phyloP scores from a whole-genome alignment of 2,329 filamentous ascomycete species.

The Cercospora beticola region DNA sequence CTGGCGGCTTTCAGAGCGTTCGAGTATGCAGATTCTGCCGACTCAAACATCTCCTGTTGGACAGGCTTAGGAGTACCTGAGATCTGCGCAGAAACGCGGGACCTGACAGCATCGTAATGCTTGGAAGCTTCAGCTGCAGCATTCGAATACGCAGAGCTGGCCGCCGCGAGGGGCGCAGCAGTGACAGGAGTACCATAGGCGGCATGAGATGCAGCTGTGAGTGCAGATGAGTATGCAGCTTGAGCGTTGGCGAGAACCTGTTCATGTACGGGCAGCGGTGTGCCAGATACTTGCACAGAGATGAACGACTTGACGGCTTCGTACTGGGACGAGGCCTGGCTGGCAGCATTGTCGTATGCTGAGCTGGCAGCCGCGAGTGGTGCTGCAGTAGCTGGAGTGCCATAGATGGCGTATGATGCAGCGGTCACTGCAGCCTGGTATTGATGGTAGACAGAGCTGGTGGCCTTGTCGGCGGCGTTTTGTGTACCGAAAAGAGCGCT shows the following conservation, averaged over 20 bases:
- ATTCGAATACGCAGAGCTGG: constrained; percentile 58
- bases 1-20: constrained; percentile 63
- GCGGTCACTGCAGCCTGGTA: constrained; percentile 59
- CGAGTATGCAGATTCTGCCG: constrained; percentile 67
- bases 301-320: constrained; percentile 65
- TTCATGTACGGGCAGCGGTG: constrained; percentile 67
- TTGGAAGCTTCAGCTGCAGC: constrained; percentile 64
- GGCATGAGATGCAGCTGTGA: constrained; percentile 60
- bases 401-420: constrained; percentile 58
- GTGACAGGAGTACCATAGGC: constrained; percentile 67
- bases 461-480: constrained; percentile 45
- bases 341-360: constrained; percentile 65
- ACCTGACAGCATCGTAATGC: constrained; percentile 67
- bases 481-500: constrained; percentile 55
- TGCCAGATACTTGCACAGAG: constrained; percentile 66
- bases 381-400: constrained; percentile 47
- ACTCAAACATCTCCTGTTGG: constrained; percentile 67
- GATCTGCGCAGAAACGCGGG: constrained; percentile 64
- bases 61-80: constrained; percentile 67
- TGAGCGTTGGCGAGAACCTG: constrained; percentile 69
- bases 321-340: constrained; percentile 66
- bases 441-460: constrained; percentile 54
- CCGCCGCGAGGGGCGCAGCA: constrained; percentile 61
- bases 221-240: constrained; percentile 64
- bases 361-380: constrained; percentile 44